Percentiles rank a stretch among this genome's conserved stretches.
These are phyloP conservation scores for Colletotrichum lentis DNA, from an alignment of 2,329 filamentous ascomycete species.

Conservation along the genomic window DNA sequence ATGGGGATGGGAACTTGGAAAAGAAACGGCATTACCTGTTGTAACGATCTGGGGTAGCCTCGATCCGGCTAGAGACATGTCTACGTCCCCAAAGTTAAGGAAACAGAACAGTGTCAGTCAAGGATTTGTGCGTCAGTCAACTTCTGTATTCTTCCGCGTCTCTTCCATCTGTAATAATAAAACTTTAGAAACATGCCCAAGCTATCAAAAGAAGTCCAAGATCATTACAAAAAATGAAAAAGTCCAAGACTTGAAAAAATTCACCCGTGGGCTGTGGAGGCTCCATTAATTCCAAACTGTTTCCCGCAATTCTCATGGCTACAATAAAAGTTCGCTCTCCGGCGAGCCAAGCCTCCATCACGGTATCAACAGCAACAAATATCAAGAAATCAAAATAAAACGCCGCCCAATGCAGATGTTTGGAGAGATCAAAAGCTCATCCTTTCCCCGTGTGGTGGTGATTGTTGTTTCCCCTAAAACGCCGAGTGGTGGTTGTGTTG, in stretches of 20 bases:
- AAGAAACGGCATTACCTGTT: not conserved
- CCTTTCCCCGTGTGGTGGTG: constrained; percentile 7
- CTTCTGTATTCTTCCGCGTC: constrained; percentile 16
- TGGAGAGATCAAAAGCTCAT: not conserved
- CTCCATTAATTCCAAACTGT: constrained; percentile 33
- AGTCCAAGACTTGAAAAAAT: not conserved
- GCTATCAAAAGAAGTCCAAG: not conserved
- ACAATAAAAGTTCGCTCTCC: not conserved
- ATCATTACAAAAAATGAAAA: constrained; percentile 21
- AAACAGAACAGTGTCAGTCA: not conserved
- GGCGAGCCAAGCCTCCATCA: constrained; percentile 16
- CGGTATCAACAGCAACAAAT: constrained; percentile 7
- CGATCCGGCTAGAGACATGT: not conserved
- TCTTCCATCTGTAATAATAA: not conserved
- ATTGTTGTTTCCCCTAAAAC: constrained; percentile 26
- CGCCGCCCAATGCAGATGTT: constrained; percentile 37
- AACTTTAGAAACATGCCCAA: not conserved
- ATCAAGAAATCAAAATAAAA: constrained; percentile 18
- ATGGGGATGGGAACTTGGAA: too few species aligned
- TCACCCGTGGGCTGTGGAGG: constrained; percentile 1
- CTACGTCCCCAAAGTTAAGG: not conserved
- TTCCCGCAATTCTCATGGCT: not conserved
- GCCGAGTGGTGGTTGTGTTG: constrained; percentile 26
- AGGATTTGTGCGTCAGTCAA: constrained; percentile 10
- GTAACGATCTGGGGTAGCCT: not conserved